phyloP scores from a whole-genome alignment of 495 filamentous ascomycete genomes.

The Aspergillus diversus region DNA sequence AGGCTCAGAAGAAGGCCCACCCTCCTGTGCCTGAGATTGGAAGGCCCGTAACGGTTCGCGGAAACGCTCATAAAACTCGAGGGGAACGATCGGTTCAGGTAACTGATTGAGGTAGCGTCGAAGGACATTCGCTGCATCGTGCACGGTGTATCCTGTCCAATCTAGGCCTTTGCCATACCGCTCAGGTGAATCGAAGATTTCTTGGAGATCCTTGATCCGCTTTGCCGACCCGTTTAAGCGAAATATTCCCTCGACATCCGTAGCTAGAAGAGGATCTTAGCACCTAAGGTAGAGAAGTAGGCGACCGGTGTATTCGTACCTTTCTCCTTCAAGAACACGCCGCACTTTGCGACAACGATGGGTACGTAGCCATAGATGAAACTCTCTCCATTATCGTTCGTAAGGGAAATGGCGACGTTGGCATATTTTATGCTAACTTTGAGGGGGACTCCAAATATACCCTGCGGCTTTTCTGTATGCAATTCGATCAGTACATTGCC shows the following conservation, averaged over 20 bases:
- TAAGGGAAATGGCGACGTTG: constrained; percentile 96
- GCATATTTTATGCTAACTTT: constrained; percentile 95
- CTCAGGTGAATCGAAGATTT: constrained; percentile 91
- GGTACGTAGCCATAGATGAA: constrained; percentile 99
- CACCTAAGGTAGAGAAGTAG: not conserved
- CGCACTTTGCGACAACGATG: constrained; percentile 98
- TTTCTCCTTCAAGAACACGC: constrained; percentile 97
- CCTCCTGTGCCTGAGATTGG: constrained; percentile 62
- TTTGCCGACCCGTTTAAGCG: constrained; percentile 95
- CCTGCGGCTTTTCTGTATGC: constrained; percentile 43
- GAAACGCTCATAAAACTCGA: constrained; percentile 91
- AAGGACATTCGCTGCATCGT: constrained; percentile 97
- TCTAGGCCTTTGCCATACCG: constrained; percentile 95
- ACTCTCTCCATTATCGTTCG: constrained; percentile 85
- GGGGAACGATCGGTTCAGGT: constrained; percentile 91
- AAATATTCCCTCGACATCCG: constrained; percentile 96
- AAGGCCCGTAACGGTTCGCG: constrained; percentile 81
- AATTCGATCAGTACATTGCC: constrained; percentile 14
- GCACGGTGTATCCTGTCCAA: constrained; percentile 97
- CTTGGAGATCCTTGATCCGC: constrained; percentile 94
- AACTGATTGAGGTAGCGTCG: constrained; percentile 93
- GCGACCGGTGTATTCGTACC: constrained; percentile 56
- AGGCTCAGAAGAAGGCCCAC: constrained; percentile 27
- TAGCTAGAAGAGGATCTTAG: constrained; percentile 61
- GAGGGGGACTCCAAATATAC: constrained; percentile 94